Conservation (phyloP, 2,329 filamentous ascomycete species). For the Fusarium scirpi region DNA sequence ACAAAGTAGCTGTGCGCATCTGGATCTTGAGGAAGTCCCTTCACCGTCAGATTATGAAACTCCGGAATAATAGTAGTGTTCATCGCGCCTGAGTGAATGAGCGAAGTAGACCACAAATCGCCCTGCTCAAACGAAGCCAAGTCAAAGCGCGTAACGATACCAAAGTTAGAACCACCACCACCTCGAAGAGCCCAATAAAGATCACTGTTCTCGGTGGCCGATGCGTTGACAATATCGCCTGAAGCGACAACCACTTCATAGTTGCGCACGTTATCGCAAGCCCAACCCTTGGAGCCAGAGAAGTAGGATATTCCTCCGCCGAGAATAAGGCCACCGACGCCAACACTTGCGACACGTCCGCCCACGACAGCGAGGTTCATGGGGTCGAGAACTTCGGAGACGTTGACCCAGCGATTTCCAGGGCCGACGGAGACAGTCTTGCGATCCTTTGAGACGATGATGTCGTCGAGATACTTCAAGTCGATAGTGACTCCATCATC, state of each 20-base stretch:
- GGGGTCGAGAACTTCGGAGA: slow-evolving; percentile 14
- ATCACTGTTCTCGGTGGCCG: not conserved
- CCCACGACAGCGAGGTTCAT: slow-evolving; percentile 13
- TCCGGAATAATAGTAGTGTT: slow-evolving; percentile 29
- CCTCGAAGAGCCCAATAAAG: slow-evolving; percentile 29
- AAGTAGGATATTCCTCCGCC: slow-evolving; percentile 58
- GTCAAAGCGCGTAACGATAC: slow-evolving; percentile 47
- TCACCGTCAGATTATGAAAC: slow-evolving; percentile 22
- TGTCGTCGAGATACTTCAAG: slow-evolving; percentile 53
- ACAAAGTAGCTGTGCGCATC: slow-evolving; percentile 1
- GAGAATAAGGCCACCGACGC: slow-evolving; percentile 50
- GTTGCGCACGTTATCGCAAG: slow-evolving; percentile 59
- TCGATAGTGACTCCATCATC: slow-evolving; percentile 57
- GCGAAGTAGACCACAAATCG: slow-evolving; percentile 47
- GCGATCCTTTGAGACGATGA: slow-evolving; percentile 12
- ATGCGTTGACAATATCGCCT: slow-evolving; percentile 54
- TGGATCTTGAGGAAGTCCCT: not conserved
- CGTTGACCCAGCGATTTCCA: slow-evolving; percentile 24
- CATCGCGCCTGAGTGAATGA: not conserved
- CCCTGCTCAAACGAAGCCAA: slow-evolving; percentile 47
- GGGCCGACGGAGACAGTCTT: slow-evolving; percentile 20
- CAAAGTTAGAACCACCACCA: slow-evolving; percentile 23
- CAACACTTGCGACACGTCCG: slow-evolving; percentile 45
- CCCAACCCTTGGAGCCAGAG: slow-evolving; percentile 56
- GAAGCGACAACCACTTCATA: slow-evolving; percentile 62